Evolutionary conservation across 2,329 filamentous ascomycete genomes (phyloP), one percentile per base, ranked within the genome.

Genomic region (Colletotrichum liaoningense): DNA sequence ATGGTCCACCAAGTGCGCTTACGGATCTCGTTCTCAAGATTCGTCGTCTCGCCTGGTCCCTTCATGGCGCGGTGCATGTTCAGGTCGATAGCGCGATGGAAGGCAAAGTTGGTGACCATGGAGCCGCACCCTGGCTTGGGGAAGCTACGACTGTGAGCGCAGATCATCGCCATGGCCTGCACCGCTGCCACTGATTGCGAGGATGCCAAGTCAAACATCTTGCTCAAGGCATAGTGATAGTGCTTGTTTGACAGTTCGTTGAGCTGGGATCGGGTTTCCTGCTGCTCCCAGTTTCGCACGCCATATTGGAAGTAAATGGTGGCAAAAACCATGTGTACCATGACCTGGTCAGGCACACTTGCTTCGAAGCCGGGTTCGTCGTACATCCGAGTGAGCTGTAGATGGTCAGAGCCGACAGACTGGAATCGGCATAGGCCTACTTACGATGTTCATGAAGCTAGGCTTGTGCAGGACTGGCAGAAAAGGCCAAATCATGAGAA

Each of bases 1-100:
- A 95, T 86, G 6, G 87, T 87, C 93, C 94, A 97, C 86, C 94
- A 97, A 0, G 92, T 87, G 19, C 94, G 88, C 83, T 95, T 95
- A 28, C 94, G 89, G 81, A 95, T 81, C 80, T 97, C 94, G 72
- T 93, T 89, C 6, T 93, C 90, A 1, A 95, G 86, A n/a, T 84
- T 87, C 1, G 86, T 88, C 16, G 79, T 80, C 66, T 86, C 83
- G 8, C 82, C 83, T 0, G 84, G 82, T 4, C 81, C 81, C 75
- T 90, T 92, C 14, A 88, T 87, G n/a, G 91, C 92, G 54, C 94
- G 88, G 80, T 97, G 93, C 49, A 97, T 85, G 22, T 94, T 92
- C 52, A 95, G 84, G 77, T 97, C 94, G 46, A 96, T 88, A 11
- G 93, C 93, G 35, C 93, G 85, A 5, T 90, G 87, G 56, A 95